Evolutionary conservation across 2,329 filamentous ascomycete species (phyloP), one percentile per base, ranked within the genome.

Genomic region (Verticillium longisporum): DNA sequence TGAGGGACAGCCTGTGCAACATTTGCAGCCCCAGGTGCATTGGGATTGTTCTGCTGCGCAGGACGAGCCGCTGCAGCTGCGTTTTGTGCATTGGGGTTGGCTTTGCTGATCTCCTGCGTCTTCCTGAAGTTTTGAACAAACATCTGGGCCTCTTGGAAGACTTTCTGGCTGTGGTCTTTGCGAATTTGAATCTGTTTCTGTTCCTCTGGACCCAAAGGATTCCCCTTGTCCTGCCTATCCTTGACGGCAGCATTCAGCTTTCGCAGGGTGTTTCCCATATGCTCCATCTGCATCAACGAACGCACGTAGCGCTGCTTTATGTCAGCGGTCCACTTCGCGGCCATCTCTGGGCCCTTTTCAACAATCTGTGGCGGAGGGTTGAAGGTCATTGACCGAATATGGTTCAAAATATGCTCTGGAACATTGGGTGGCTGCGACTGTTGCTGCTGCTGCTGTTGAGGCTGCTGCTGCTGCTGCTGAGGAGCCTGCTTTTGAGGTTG

Each of bases 251-350:
- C 72, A 11, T 84, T 80, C 59, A 83, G 70, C 57, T 70, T 70
- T 2, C 70, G 70, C 4, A 83, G 68, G 56, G 75, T 74, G n/a
- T 64, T 67, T 11, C 78, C 76, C 3, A 75, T 72, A 10, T 65
- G 72, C 41, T 85, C 82, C 75, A 85, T 83, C 1, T 77, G 74
- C 64, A 78, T 71, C 6, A 86, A 68, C 0, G 79, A 81, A 45
- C 78, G 73, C 0, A 74, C 72, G 61, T 85, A 83, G 60, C 75
- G 76, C 0, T 74, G 71, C 66, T 78, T 82, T 36, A 78, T 72
- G 1, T 83, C 78, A 7, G 77, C 73, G 1, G 79, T 68, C 80
- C 80, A 84, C 63, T 81, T 81, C 0, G 69, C 64, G 1, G 75
- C 73, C 4, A 76, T 73, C n/a, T 80, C 76, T 0, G 74, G 72